These are phyloP conservation scores for Tetracentron sinense DNA, from an alignment of 164 flowering plant species.

Conservation along the genomic window DNA sequence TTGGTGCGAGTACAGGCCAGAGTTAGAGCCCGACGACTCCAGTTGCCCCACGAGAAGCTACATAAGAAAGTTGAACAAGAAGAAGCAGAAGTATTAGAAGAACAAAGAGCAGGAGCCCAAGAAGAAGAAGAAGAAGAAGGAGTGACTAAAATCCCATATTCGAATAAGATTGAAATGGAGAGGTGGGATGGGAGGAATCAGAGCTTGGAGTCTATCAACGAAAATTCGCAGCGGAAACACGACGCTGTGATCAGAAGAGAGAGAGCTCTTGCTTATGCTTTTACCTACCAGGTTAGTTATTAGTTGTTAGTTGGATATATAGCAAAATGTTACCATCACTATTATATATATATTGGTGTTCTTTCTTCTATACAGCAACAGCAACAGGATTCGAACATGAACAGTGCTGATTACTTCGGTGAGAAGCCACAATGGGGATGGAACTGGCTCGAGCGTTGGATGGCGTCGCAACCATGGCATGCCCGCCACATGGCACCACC, in stretches of 20 bases:
- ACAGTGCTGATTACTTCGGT: too few species aligned
- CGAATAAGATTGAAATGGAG: conserved; percentile 23
- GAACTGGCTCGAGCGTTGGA: conserved; percentile 96
- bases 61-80: conserved; percentile 24
- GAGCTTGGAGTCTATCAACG: conserved; percentile 36
- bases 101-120: conserved; percentile 19
- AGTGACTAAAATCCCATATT: too few species aligned
- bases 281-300: conserved; percentile 65
- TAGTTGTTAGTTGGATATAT: too few species aligned
- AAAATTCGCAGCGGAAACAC: conserved; percentile 36
- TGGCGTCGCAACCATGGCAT: conserved; percentile 68
- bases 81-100: conserved; percentile 4
- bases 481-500: conserved; percentile 23
- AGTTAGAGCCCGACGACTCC: conserved; percentile 73
- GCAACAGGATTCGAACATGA: too few species aligned
- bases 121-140: too few species aligned
- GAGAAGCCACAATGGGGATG: conserved; percentile 76
- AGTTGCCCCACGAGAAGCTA: conserved; percentile 44
- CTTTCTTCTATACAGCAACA: too few species aligned
- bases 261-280: conserved; percentile 88
- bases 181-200: conserved; percentile 38
- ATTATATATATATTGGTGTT: too few species aligned
- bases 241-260: conserved; percentile 63
- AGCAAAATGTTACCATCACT: too few species aligned
- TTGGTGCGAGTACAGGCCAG: conserved; percentile 84